phyloP scores from a whole-genome alignment of 1,284 basidiomycete genomes.

The Coriolopsis trogii region DNA sequence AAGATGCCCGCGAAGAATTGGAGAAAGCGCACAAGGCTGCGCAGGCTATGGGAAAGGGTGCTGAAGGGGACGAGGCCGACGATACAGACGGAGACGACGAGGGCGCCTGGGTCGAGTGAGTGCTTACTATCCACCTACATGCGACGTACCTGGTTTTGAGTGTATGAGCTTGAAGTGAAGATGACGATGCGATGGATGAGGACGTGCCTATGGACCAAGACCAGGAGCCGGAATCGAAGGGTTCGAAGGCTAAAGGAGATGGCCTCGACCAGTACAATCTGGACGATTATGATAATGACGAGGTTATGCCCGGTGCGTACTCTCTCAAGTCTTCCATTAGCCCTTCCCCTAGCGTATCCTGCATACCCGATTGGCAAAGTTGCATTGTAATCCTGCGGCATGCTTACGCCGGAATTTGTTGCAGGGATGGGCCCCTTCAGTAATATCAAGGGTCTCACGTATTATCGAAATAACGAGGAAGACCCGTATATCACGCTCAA shows the following conservation, averaged over 20 bases:
- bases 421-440: conserved; percentile 88
- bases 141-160: conserved; percentile 23
- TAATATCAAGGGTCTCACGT: conserved; percentile 94
- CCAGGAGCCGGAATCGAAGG: conserved; percentile 29
- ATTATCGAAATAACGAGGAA: conserved; percentile 90
- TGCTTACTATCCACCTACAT: conserved; percentile 30
- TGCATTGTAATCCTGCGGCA: too few species aligned
- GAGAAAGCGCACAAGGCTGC: conserved; percentile 83
- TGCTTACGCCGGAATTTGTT: conserved; percentile 12
- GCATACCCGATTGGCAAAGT: too few species aligned
- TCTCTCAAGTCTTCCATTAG: conserved; percentile 16
- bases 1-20: conserved; percentile 86
- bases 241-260: conserved; percentile 55
- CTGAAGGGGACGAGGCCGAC: conserved; percentile 59
- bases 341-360: too few species aligned
- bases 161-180: conserved; percentile 41
- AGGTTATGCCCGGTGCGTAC: conserved; percentile 59
- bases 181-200: conserved; percentile 67
- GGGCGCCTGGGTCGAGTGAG: conserved; percentile 82
- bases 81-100: conserved; percentile 54
- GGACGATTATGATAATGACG: conserved; percentile 93
- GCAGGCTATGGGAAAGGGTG: conserved; percentile 69
- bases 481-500: conserved; percentile 98
- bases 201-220: conserved; percentile 47
- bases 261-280: conserved; percentile 92